Conservation (phyloP, 805 yeast genomes). For the Ogataea salicorniae region DNA sequence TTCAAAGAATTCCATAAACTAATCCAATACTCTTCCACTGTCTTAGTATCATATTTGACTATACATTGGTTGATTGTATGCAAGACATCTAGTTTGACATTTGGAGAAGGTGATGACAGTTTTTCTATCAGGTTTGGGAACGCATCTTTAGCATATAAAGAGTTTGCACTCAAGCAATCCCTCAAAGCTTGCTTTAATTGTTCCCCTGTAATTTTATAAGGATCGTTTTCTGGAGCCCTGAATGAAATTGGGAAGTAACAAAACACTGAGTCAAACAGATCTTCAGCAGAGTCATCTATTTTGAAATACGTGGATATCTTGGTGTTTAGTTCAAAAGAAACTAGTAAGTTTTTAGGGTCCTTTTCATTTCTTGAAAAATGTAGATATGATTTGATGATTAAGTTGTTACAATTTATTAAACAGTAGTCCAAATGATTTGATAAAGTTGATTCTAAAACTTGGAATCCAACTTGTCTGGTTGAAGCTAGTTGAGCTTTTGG, state of each 20-base stretch:
- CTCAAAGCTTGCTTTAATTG: constrained; percentile 64
- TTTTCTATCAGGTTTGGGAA: constrained; percentile 78
- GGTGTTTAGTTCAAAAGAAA: constrained; percentile 57
- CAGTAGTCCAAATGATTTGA: constrained; percentile 22
- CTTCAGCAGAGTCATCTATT: constrained; percentile 45
- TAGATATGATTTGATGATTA: constrained; percentile 52
- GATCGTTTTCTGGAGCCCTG: constrained; percentile 86
- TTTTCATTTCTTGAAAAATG: constrained; percentile 82
- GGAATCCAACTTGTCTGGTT: constrained; percentile 56
- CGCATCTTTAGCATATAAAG: constrained; percentile 63
- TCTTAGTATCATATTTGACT: constrained; percentile 41
- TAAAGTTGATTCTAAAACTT: constrained; percentile 37
- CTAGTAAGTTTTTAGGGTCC: constrained; percentile 82
- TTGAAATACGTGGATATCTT: constrained; percentile 39
- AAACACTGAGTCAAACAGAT: constrained; percentile 80
- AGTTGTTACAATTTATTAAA: constrained; percentile 29
- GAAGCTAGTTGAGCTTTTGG: constrained; percentile 57
- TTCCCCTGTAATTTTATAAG: constrained; percentile 71
- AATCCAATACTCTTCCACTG: constrained; percentile 58
- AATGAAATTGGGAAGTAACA: constrained; percentile 97
- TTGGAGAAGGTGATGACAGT: constrained; percentile 66
- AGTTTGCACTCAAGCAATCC: constrained; percentile 54
- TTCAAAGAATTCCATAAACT: constrained; percentile 84
- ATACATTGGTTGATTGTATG: constrained; percentile 56
- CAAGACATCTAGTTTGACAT: constrained; percentile 70